phyloP scores from a whole-genome alignment of 768 basidiomycete species.

The Pisolithus albus region DNA sequence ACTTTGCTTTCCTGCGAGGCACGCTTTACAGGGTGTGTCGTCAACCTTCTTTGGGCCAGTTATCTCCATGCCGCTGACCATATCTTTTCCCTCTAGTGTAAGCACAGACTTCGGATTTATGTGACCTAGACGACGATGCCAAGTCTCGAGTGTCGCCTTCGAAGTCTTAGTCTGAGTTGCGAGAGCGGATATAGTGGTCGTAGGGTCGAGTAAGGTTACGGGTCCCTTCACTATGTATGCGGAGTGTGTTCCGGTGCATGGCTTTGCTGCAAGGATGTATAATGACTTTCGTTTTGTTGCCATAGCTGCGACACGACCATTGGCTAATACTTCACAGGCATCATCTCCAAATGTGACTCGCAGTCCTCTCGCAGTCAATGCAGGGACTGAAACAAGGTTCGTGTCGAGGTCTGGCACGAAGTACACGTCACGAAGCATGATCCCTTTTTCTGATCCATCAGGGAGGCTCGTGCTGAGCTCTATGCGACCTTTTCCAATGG shows the following conservation, averaged over 20 bases:
- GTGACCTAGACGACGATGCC: constrained; percentile 2
- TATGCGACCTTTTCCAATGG: constrained; percentile 1
- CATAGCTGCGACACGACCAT: neutral
- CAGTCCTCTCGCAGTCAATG: neutral
- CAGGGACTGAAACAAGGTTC: constrained; percentile 16
- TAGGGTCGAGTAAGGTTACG: neutral
- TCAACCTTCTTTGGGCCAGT: neutral
- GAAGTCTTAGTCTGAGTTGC: neutral
- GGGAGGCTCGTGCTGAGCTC: neutral
- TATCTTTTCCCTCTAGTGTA: neutral
- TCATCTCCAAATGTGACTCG: neutral
- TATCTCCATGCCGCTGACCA: constrained; percentile 6
- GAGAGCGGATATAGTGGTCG: neutral
- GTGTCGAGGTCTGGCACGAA: constrained; percentile 2
- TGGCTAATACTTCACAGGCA: neutral
- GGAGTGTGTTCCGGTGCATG: neutral
- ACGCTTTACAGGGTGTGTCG: constrained; percentile 8
- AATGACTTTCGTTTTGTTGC: neutral
- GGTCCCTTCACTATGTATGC: constrained; percentile 1
- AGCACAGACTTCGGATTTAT: neutral
- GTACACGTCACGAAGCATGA: constrained; percentile 2
- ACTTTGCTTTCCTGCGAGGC: constrained; percentile 21
- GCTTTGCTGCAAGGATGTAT: constrained; percentile 1
- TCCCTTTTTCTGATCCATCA: neutral
- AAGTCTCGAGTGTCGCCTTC: neutral